Conservation (phyloP, 192 early-diverging fungal species). For the Podila epigama region DNA sequence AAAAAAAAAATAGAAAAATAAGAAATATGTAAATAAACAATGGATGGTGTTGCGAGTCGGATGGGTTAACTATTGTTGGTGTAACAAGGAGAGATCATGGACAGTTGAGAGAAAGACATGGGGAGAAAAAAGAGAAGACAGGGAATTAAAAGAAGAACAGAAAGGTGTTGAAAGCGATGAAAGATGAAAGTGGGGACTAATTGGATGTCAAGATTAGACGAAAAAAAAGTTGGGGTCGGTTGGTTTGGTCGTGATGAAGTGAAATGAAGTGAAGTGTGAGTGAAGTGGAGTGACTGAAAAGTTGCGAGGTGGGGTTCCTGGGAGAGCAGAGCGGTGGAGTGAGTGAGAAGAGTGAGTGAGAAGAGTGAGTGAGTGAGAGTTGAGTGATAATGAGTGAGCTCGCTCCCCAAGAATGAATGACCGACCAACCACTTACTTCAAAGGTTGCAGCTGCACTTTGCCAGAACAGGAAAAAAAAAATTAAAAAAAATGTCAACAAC, state of each 20-base stretch:
- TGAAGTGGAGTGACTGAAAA: neutral
- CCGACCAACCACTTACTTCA: no score
- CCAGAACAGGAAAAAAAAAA: no score
- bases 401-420: no score
- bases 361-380: neutral
- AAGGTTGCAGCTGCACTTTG: no score
- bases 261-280: no score
- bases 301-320: neutral
- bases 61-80: neutral
- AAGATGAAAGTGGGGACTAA: no score
- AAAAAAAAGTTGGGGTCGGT: no score
- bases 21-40: neutral
- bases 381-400: neutral
- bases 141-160: neutral
- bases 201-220: neutral
- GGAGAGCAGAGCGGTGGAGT: neutral
- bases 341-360: neutral
- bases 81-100: neutral
- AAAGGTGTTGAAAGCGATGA: no score
- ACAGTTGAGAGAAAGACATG: neutral
- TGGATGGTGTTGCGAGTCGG: neutral
- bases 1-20: neutral
- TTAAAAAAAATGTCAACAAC: no score
- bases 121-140: neutral
- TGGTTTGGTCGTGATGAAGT: no score